A percentile compares a stretch with the other conserved stretches of the same genome.
These are phyloP conservation scores for Phialemonium atrogriseum DNA, from an alignment of 2,329 filamentous ascomycete species.

Conservation along the genomic window DNA sequence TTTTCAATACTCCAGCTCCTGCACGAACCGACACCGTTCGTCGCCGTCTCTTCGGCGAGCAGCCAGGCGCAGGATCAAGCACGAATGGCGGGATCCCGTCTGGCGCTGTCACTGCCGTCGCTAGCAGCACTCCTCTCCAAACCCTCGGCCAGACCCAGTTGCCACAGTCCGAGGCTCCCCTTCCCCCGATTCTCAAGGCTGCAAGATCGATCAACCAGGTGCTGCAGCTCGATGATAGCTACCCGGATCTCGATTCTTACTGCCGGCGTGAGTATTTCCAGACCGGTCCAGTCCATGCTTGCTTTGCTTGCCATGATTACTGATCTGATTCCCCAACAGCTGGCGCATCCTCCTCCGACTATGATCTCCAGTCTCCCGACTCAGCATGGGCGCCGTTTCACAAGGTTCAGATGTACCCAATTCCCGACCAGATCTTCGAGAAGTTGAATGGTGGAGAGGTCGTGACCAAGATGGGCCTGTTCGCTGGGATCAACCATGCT, in stretches of 20 bases:
- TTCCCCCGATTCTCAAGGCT: constrained; percentile 69
- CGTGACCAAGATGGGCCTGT: constrained; percentile 88
- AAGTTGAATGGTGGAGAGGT: constrained; percentile 85
- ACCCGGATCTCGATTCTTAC: constrained; percentile 84
- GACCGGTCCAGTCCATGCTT: background rate
- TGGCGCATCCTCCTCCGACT: constrained; percentile 85
- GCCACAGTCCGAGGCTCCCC: constrained; percentile 28
- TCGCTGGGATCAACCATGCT: constrained; percentile 88
- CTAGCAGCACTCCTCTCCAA: constrained; percentile 7
- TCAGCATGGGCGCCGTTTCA: constrained; percentile 83
- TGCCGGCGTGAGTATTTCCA: constrained; percentile 63
- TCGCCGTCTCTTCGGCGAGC: constrained; percentile 40
- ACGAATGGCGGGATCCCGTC: constrained; percentile 4
- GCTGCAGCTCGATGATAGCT: constrained; percentile 67
- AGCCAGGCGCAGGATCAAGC: constrained; percentile 5
- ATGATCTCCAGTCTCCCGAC: constrained; percentile 64
- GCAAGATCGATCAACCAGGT: constrained; percentile 76
- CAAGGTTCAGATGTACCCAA: constrained; percentile 75
- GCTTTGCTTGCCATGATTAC: constrained; percentile 3
- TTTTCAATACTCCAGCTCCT: constrained; percentile 64
- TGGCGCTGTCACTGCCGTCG: constrained; percentile 11
- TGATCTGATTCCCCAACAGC: constrained; percentile 41
- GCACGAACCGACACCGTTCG: constrained; percentile 40
- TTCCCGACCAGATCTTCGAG: constrained; percentile 86
- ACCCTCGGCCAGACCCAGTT: constrained; percentile 10